Percentiles rank a stretch among this genome's conserved stretches.
phyloP scores from a whole-genome alignment of 768 basidiomycete genomes.

The Suillus variegatus region DNA sequence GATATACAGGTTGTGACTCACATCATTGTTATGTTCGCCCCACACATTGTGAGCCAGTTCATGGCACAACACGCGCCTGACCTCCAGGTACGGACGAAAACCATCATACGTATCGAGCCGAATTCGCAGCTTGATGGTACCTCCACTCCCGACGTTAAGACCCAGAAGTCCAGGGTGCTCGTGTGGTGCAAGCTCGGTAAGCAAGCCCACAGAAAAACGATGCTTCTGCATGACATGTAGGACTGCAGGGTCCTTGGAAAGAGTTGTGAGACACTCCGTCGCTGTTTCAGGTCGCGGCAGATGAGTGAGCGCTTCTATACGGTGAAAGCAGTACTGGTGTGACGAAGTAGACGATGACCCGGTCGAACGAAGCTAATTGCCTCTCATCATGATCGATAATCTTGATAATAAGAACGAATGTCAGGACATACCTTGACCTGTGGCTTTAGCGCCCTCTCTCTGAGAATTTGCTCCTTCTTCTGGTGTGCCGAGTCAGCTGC shows the following conservation, averaged over 20 bases:
- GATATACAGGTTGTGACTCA: slow-evolving; percentile 32
- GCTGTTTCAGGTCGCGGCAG: slow-evolving; percentile 66
- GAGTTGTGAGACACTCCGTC: slow-evolving; percentile 50
- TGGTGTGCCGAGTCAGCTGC: slow-evolving; percentile 59
- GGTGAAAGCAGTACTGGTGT: slow-evolving; percentile 62
- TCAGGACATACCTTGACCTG: slow-evolving; percentile 52
- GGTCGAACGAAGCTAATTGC: slow-evolving; percentile 57
- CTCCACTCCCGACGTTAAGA: slow-evolving; percentile 62
- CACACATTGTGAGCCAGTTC: slow-evolving; percentile 78
- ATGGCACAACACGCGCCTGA: slow-evolving; percentile 72
- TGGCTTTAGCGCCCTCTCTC: slow-evolving; percentile 56
- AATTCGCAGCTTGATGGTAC: slow-evolving; percentile 66
- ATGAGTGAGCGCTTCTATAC: slow-evolving; percentile 59
- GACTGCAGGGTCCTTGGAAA: slow-evolving; percentile 73
- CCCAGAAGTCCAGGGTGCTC: slow-evolving; percentile 72
- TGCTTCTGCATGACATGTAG: slow-evolving; percentile 71
- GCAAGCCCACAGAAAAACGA: slow-evolving; percentile 62
- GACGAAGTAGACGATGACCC: slow-evolving; percentile 37
- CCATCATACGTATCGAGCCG: slow-evolving; percentile 74
- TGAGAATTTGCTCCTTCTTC: slow-evolving; percentile 57
- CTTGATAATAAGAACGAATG: not conserved
- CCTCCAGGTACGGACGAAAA: slow-evolving; percentile 63
- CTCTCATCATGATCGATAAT: not conserved
- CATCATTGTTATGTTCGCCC: slow-evolving; percentile 72
- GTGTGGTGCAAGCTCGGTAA: slow-evolving; percentile 80